These are phyloP conservation scores for Crithidia expoeki DNA, from an alignment of 208 protist species.

Conservation along the genomic window DNA sequence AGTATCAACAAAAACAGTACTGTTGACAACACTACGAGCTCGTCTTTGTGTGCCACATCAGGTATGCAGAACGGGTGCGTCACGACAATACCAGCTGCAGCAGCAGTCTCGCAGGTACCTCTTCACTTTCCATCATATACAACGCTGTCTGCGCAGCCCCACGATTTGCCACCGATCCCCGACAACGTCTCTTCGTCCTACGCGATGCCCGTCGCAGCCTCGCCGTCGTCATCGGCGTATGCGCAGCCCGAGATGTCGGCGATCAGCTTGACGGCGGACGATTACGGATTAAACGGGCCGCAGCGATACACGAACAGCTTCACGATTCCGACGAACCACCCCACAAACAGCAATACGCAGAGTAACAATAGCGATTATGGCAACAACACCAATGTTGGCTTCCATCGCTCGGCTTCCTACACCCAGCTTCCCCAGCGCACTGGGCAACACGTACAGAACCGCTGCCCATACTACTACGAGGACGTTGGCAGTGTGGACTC, in stretches of 20 bases:
- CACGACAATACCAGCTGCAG: neutral
- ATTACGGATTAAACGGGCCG: neutral
- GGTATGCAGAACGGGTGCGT: neutral
- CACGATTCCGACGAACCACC: neutral
- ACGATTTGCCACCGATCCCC: neutral
- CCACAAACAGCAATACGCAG: neutral
- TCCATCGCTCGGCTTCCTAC: conserved; percentile 2
- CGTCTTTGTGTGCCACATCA: neutral
- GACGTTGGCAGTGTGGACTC: conserved; percentile 7
- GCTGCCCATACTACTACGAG: conserved; percentile 8
- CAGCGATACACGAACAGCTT: neutral
- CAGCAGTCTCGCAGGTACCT: neutral
- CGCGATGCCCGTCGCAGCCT: neutral
- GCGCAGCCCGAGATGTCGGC: neutral
- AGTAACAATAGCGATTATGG: neutral
- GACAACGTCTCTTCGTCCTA: neutral
- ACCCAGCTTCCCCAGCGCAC: neutral
- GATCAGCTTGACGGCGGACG: neutral
- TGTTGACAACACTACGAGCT: neutral
- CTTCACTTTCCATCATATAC: neutral
- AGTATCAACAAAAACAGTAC: too few species aligned
- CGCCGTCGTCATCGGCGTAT: neutral
- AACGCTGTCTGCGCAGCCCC: neutral
- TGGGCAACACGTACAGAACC: neutral
- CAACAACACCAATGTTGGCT: neutral